Conservation (phyloP, 768 basidiomycete species). For the Tubosaeta brunneosetosa region DNA sequence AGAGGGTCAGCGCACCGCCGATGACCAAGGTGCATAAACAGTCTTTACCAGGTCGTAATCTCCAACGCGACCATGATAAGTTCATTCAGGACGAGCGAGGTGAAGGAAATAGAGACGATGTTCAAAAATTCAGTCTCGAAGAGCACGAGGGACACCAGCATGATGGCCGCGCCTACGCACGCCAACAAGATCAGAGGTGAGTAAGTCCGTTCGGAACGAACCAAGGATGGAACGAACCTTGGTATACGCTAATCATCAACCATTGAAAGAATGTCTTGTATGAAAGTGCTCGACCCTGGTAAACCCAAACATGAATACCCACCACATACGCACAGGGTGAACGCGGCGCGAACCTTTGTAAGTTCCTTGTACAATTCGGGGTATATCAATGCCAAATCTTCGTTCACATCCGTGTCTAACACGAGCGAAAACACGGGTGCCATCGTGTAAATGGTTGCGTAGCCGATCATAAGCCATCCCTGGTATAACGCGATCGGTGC, state of each 20-base stretch:
- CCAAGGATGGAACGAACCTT: conserved; percentile 52
- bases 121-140: conserved; percentile 98
- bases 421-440: conserved; percentile 97
- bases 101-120: conserved; percentile 98
- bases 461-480: conserved; percentile 96
- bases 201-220: neutral
- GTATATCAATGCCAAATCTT: conserved; percentile 91
- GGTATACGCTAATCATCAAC: conserved; percentile 96
- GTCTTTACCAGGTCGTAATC: conserved; percentile 87
- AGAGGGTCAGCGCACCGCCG: no score
- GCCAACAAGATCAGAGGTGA: neutral
- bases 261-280: conserved; percentile 99
- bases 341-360: conserved; percentile 62
- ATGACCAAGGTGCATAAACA: neutral
- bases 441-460: conserved; percentile 97
- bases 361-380: conserved; percentile 98
- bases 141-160: conserved; percentile 94
- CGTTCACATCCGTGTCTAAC: conserved; percentile 91
- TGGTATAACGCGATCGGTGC: conserved; percentile 97
- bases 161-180: conserved; percentile 83
- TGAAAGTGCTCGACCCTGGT: conserved; percentile 85
- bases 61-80: conserved; percentile 98
- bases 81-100: conserved; percentile 92
- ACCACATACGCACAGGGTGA: neutral
- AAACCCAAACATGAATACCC: neutral